Percentiles rank a stretch among this genome's conserved stretches.
These are phyloP conservation scores for Mortierella claussenii DNA, from an alignment of 192 early-diverging fungal genomes.

Conservation along the genomic window DNA sequence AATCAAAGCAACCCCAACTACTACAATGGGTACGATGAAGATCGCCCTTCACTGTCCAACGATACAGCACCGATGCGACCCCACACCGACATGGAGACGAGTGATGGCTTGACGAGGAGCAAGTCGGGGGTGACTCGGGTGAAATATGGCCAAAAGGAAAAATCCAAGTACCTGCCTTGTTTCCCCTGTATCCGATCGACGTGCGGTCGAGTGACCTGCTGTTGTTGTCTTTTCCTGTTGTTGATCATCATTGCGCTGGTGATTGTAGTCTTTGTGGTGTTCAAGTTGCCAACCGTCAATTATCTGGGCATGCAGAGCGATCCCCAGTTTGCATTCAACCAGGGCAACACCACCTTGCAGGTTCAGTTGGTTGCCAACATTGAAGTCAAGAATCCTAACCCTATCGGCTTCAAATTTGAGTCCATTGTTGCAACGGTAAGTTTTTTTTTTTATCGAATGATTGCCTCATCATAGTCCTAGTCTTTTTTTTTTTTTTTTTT, in stretches of 20 bases:
- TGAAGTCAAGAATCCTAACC: slow-evolving; percentile 59
- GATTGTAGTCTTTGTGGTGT: slow-evolving; percentile 53
- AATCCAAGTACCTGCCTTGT: slow-evolving; percentile 42
- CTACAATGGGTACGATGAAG: slow-evolving; percentile 52
- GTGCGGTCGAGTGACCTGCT: slow-evolving; percentile 58
- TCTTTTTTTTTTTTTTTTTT: not conserved
- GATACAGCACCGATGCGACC: slow-evolving; percentile 48
- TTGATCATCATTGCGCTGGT: slow-evolving; percentile 48
- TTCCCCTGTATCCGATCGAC: slow-evolving; percentile 54
- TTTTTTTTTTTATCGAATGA: slow-evolving; percentile 14
- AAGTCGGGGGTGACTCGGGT: slow-evolving; percentile 44
- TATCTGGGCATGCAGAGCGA: slow-evolving; percentile 21
- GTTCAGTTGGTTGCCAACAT: slow-evolving; percentile 52
- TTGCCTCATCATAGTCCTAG: not conserved
- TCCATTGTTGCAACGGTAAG: slow-evolving; percentile 60
- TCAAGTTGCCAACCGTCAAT: slow-evolving; percentile 57
- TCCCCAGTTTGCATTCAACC: slow-evolving; percentile 15
- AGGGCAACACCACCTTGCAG: slow-evolving; percentile 31
- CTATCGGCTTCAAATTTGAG: slow-evolving; percentile 57
- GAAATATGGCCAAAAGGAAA: slow-evolving; percentile 36
- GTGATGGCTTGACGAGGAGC: slow-evolving; percentile 29
- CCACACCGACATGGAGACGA: slow-evolving; percentile 17
- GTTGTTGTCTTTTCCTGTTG: slow-evolving; percentile 54
- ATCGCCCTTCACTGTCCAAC: slow-evolving; percentile 50
- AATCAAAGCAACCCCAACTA: slow-evolving; percentile 20